Evolutionary conservation across 257 asterid genomes (phyloP).

Genomic region (Nicotiana benthamiana): DNA sequence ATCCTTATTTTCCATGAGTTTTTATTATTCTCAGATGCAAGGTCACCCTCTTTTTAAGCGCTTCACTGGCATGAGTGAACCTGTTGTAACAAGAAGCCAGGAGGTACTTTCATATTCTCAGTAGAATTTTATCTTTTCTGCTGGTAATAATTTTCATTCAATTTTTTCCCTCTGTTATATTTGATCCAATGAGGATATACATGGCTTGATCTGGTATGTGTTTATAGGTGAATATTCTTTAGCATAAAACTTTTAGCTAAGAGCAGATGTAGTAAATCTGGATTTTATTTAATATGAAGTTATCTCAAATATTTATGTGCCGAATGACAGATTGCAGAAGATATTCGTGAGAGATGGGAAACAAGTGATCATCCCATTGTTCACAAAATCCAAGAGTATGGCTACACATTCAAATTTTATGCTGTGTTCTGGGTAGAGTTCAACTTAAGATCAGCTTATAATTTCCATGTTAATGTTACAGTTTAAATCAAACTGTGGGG

Average conservation of each 20-base stretch:
- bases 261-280: background rate
- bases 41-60: constrained; percentile 62
- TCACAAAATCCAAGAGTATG: constrained; percentile 91
- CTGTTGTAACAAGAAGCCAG: constrained; percentile 72
- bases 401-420: background rate
- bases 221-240: background rate
- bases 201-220: background rate
- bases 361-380: constrained; percentile 94
- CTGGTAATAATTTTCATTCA: background rate
- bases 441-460: constrained; percentile 4
- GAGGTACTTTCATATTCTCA: constrained; percentile 48
- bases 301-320: constrained; percentile 3
- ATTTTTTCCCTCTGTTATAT: background rate
- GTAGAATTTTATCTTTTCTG: background rate
- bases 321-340: constrained; percentile 73
- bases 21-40: constrained; percentile 51
- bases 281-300: background rate
- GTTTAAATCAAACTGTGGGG: constrained; percentile 79
- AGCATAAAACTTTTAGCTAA: background rate
- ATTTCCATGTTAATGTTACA: constrained; percentile 30
- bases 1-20: background rate
- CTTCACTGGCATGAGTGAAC: constrained; percentile 66
- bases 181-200: background rate
- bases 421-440: background rate
- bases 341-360: constrained; percentile 91